Evolutionary conservation across 768 basidiomycete genomes (phyloP).

Genomic region (Kwoniella heveanensis): DNA sequence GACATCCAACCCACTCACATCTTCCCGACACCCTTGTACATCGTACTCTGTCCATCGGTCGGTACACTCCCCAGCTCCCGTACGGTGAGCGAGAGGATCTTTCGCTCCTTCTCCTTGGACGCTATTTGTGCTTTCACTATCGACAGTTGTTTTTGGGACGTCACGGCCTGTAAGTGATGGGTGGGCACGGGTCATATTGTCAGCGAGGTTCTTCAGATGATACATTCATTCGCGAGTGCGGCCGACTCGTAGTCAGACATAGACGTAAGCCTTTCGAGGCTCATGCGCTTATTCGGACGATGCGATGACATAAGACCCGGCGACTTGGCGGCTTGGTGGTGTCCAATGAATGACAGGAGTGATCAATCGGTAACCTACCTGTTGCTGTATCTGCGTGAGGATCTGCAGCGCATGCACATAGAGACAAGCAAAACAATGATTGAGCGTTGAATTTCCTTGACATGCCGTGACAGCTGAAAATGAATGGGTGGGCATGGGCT

Average conservation of each 20-base stretch:
- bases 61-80: conserved; percentile 72
- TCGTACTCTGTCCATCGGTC: conserved; percentile 67
- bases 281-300: too few relatives aligned
- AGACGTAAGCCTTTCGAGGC: too few relatives aligned
- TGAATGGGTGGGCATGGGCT: conserved; percentile 4
- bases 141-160: conserved; percentile 77
- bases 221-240: too few relatives aligned
- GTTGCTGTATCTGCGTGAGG: conserved; percentile 87
- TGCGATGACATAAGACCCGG: too few relatives aligned
- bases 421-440: not conserved
- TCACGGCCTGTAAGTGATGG: conserved; percentile 61
- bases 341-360: too few relatives aligned
- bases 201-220: too few relatives aligned
- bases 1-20: too few relatives aligned
- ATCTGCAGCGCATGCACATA: conserved; percentile 62
- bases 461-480: not conserved
- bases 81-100: conserved; percentile 84
- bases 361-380: too few relatives aligned
- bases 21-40: conserved; percentile 95
- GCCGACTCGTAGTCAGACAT: too few relatives aligned
- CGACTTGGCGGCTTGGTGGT: too few relatives aligned
- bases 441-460: too few relatives aligned
- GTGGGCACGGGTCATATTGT: not conserved
- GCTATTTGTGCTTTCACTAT: conserved; percentile 73
- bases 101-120: conserved; percentile 82